phyloP scores from a whole-genome alignment of 148 eudicot genomes.

The Cornus kousa region DNA sequence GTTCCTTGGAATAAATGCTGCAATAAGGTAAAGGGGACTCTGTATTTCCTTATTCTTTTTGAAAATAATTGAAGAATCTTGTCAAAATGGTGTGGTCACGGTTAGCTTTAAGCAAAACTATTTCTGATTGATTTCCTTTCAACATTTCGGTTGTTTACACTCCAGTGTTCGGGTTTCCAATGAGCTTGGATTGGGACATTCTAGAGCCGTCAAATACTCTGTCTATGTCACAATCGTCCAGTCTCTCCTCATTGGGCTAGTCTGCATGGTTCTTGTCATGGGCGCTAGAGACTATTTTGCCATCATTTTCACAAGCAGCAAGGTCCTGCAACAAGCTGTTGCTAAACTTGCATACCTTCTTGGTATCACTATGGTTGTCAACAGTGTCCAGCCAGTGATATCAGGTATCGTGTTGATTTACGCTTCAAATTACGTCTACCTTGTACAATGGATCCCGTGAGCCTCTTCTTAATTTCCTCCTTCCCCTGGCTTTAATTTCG shows the following conservation, averaged over 20 bases:
- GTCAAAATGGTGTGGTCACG: too few relatives aligned
- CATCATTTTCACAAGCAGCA: slow-evolving; percentile 55
- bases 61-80: too few relatives aligned
- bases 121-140: too few relatives aligned
- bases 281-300: slow-evolving; percentile 46
- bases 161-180: slow-evolving; percentile 78
- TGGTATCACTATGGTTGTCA: slow-evolving; percentile 74
- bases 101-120: too few relatives aligned
- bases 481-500: neutral
- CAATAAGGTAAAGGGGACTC: slow-evolving; percentile 51
- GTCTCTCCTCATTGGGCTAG: slow-evolving; percentile 60
- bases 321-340: slow-evolving; percentile 54
- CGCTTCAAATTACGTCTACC: neutral
- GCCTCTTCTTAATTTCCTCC: neutral
- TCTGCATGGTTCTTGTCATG: slow-evolving; percentile 51
- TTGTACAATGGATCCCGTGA: neutral
- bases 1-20: slow-evolving; percentile 81
- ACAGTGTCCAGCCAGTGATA: slow-evolving; percentile 85
- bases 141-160: neutral
- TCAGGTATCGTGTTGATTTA: slow-evolving; percentile 47
- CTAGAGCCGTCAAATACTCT: slow-evolving; percentile 66
- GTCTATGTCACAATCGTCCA: slow-evolving; percentile 62
- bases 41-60: too few relatives aligned
- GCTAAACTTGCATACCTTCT: slow-evolving; percentile 68
- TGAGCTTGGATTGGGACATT: slow-evolving; percentile 68